Percentiles rank a stretch among this genome's conserved stretches.
These are phyloP conservation scores for Candolleomyces eurysporus DNA, from an alignment of 768 basidiomycete genomes.

Conservation along the genomic window DNA sequence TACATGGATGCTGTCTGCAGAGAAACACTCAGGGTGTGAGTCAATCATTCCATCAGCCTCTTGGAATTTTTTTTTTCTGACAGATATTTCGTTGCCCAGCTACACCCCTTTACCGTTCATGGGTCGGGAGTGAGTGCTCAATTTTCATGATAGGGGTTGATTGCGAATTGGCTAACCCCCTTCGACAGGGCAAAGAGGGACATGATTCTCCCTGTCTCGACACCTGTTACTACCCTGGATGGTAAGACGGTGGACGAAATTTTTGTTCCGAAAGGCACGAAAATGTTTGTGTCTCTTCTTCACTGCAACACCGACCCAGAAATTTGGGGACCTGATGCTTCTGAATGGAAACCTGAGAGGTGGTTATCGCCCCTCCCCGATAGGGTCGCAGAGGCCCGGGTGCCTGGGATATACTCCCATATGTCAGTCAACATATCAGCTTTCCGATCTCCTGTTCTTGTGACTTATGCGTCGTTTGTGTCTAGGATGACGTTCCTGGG, in stretches of 20 bases:
- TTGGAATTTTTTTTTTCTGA: background rate
- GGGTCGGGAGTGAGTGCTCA: background rate
- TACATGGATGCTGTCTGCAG: constrained; percentile 40
- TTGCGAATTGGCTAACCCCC: background rate
- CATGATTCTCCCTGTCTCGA: constrained; percentile 40
- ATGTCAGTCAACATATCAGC: constrained; percentile 1
- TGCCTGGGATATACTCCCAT: constrained; percentile 20
- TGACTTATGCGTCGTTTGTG: background rate
- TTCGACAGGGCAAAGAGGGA: constrained; percentile 13
- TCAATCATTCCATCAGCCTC: constrained; percentile 6
- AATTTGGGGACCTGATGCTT: constrained; percentile 41
- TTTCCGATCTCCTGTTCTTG: background rate
- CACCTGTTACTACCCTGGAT: constrained; percentile 35
- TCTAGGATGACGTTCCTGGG: constrained; percentile 19
- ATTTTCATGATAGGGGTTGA: background rate
- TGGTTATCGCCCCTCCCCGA: constrained; percentile 38
- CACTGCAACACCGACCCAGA: constrained; percentile 32
- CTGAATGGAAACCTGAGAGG: constrained; percentile 42
- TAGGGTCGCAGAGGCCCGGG: constrained; percentile 15
- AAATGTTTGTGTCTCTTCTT: constrained; percentile 35
- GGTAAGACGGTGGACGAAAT: constrained; percentile 35
- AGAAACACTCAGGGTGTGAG: constrained; percentile 39
- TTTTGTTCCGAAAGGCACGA: constrained; percentile 39
- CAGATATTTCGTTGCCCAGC: background rate
- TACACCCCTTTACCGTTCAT: constrained; percentile 2